These are phyloP conservation scores for Lichenothelia convexa DNA, from an alignment of 495 filamentous ascomycete species.

Conservation along the genomic window DNA sequence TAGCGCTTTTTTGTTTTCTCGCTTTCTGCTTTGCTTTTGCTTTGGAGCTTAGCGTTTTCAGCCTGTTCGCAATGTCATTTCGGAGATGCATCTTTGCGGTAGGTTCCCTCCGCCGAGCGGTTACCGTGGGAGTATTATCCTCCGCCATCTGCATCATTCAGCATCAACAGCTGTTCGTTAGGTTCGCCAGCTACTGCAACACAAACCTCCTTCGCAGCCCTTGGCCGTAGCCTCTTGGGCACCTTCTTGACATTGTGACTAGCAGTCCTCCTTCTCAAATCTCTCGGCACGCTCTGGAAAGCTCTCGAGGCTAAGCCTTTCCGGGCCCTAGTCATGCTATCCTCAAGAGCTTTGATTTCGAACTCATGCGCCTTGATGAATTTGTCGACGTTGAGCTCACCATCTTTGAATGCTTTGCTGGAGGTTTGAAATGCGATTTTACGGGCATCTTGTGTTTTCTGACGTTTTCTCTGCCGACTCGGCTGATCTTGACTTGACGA, in stretches of 20 bases:
- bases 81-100: slow-evolving; percentile 54
- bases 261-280: slow-evolving; percentile 68
- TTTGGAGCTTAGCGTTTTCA: slow-evolving; percentile 46
- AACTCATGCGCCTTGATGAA: slow-evolving; percentile 70
- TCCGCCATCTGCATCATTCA: slow-evolving; percentile 44
- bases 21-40: slow-evolving; percentile 31
- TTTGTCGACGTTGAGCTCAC: slow-evolving; percentile 60
- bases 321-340: slow-evolving; percentile 57
- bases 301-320: slow-evolving; percentile 49
- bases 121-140: slow-evolving; percentile 81
- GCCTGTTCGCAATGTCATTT: slow-evolving; percentile 60
- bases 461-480: background rate
- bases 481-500: background rate
- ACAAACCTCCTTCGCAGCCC: slow-evolving; percentile 52
- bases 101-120: slow-evolving; percentile 49
- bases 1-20: background rate
- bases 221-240: slow-evolving; percentile 53
- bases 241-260: slow-evolving; percentile 89
- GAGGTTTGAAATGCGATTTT: slow-evolving; percentile 53
- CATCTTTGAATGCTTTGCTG: slow-evolving; percentile 54
- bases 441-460: slow-evolving; percentile 47
- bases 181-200: background rate
- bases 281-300: slow-evolving; percentile 76
- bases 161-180: no score
- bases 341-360: slow-evolving; percentile 71